These are phyloP conservation scores for Dictyostelium purpureum DNA, from an alignment of 78 protist genomes.

Conservation along the genomic window DNA sequence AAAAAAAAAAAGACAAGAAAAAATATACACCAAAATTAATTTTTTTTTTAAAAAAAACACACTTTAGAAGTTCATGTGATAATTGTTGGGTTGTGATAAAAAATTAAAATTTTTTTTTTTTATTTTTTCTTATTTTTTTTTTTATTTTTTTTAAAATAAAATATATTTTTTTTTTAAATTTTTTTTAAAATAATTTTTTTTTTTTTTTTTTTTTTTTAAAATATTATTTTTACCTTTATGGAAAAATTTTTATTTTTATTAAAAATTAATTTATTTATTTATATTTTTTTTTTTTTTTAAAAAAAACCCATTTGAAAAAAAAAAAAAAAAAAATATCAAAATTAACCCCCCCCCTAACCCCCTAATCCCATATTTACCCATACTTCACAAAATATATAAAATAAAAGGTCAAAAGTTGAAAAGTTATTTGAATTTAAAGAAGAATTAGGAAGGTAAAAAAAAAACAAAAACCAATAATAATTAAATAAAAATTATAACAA, in stretches of 20 bases:
- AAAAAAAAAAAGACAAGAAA: too few relatives aligned
- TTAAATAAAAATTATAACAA: not conserved
- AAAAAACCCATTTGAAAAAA: not conserved
- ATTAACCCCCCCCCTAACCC: not conserved
- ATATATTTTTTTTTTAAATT: not conserved
- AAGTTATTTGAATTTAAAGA: slow-evolving; percentile 57
- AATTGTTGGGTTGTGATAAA: not conserved
- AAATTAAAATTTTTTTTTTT: too few relatives aligned
- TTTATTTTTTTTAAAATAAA: too few relatives aligned
- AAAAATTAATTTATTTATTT: not conserved
- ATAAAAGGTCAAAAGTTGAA: slow-evolving; percentile 35
- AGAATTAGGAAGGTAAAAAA: slow-evolving; percentile 75
- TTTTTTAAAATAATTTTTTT: not conserved
- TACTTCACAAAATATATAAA: not conserved
- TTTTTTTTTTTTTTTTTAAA: not conserved
- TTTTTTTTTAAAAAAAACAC: too few relatives aligned
- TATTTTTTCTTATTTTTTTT: too few relatives aligned
- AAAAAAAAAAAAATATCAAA: not conserved
- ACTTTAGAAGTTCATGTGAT: not conserved
- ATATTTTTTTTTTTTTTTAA: not conserved
- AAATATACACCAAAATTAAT: too few relatives aligned
- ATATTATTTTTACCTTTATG: not conserved
- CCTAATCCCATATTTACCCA: not conserved
- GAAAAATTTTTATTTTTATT: not conserved
- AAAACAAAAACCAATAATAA: not conserved